Percentiles rank a stretch among this genome's conserved stretches.
These are phyloP conservation scores for Teratosphaeria viscida DNA, from an alignment of 2,329 filamentous ascomycete genomes.

Conservation along the genomic window DNA sequence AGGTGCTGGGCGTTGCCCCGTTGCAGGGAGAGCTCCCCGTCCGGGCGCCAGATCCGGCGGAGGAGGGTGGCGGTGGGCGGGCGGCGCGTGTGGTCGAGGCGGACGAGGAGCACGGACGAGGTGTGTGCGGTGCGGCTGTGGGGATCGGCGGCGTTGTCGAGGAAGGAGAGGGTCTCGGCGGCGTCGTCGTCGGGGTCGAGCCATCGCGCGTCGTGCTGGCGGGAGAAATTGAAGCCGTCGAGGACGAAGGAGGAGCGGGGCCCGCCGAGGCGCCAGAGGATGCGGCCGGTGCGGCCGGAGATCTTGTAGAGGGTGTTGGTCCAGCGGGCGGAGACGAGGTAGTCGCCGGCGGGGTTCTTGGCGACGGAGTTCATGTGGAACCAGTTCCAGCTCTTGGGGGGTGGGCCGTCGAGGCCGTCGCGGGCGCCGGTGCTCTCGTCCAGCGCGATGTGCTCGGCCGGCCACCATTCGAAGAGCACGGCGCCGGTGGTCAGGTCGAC, in stretches of 20 bases:
- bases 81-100: neutral
- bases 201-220: conserved; percentile 23
- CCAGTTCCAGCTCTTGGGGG: conserved; percentile 6
- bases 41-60: neutral
- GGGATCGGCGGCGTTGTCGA: conserved; percentile 2
- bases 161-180: conserved; percentile 5
- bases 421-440: conserved; percentile 19
- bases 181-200: neutral
- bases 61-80: neutral
- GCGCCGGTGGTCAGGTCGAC: conserved; percentile 24
- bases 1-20: neutral
- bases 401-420: neutral
- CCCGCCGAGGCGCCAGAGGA: conserved; percentile 31
- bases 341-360: conserved; percentile 29
- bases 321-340: conserved; percentile 29
- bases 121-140: neutral
- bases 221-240: conserved; percentile 19
- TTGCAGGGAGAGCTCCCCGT: neutral
- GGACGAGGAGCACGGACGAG: neutral
- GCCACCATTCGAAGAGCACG: conserved; percentile 27
- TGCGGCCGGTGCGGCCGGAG: conserved; percentile 23
- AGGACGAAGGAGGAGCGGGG: conserved; percentile 8
- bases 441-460: conserved; percentile 23
- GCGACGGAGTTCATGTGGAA: conserved; percentile 31
- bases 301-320: conserved; percentile 30